Evolutionary conservation across 1,284 basidiomycete species (phyloP).

Genomic region (Tetrapyrgos nigripes): DNA sequence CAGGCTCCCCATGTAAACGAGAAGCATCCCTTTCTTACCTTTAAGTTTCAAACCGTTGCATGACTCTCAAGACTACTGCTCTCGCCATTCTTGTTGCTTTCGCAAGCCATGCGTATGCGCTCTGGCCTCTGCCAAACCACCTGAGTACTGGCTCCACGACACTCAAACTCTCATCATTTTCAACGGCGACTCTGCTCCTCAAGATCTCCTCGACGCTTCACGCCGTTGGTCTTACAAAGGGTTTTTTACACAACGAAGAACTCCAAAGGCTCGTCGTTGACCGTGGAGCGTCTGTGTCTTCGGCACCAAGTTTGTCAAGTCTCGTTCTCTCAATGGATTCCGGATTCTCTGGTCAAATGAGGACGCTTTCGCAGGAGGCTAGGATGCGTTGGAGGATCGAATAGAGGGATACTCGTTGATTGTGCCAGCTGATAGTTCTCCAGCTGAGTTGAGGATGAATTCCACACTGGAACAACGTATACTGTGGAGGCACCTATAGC

Average conservation of each 20-base stretch:
- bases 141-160: conserved; percentile 35
- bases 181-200: conserved; percentile 40
- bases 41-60: too few relatives aligned
- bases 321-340: conserved; percentile 6
- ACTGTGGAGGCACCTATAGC: too few relatives aligned
- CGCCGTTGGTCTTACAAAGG: conserved; percentile 50
- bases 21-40: too few relatives aligned
- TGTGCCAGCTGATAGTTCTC: conserved; percentile 64
- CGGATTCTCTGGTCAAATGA: not conserved
- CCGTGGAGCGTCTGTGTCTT: conserved; percentile 32
- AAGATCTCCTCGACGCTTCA: conserved; percentile 52
- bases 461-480: too few relatives aligned
- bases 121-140: conserved; percentile 45
- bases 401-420: conserved; percentile 73
- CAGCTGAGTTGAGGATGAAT: conserved; percentile 68
- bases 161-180: conserved; percentile 47
- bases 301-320: not conserved
- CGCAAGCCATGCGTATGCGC: too few relatives aligned
- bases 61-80: too few relatives aligned
- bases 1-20: too few relatives aligned
- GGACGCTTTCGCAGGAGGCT: conserved; percentile 58
- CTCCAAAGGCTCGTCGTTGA: conserved; percentile 54
- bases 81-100: too few relatives aligned
- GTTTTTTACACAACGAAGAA: conserved; percentile 47
- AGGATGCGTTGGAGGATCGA: conserved; percentile 54